Conservation (phyloP, 441 rosid species). For the Adansonia madagascariensis region DNA sequence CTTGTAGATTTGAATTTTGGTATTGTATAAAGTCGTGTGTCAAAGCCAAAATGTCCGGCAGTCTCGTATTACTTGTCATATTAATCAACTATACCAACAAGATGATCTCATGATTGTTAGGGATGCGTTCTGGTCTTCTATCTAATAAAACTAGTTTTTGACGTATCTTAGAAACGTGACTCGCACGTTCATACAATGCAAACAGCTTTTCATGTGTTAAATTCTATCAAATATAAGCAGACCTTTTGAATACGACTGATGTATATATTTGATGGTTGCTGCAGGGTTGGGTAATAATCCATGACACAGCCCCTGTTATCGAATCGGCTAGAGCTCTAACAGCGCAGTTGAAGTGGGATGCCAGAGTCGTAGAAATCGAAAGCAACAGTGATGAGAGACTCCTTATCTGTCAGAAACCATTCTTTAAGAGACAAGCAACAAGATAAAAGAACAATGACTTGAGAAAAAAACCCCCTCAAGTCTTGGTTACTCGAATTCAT, state of each 20-base stretch:
- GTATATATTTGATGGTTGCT: constrained; percentile 23
- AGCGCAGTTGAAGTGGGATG: constrained; percentile 89
- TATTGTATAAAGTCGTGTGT: not conserved
- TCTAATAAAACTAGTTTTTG: not conserved
- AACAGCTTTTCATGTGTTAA: constrained; percentile 5
- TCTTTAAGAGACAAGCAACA: constrained; percentile 68
- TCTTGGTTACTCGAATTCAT: constrained; percentile 38
- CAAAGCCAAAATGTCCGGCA: not conserved
- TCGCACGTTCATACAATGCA: not conserved
- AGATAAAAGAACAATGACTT: constrained; percentile 39
- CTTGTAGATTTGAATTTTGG: constrained; percentile 7
- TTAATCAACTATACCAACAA: not conserved
- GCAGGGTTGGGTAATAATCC: constrained; percentile 98
- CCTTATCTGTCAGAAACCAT: constrained; percentile 94
- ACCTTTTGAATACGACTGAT: not conserved
- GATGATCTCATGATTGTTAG: not conserved
- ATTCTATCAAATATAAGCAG: not conserved
- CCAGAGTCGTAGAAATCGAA: constrained; percentile 79
- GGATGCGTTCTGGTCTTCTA: not conserved
- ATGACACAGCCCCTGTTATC: constrained; percentile 76
- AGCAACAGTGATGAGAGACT: constrained; percentile 89
- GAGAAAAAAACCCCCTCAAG: constrained; percentile 9
- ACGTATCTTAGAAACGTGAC: not conserved
- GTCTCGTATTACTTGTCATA: not conserved
- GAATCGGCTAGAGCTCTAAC: constrained; percentile 77